Base-by-base conservation (phyloP, 108 stramenopile species). In the Cyclostephanos invisitatus region DNA sequence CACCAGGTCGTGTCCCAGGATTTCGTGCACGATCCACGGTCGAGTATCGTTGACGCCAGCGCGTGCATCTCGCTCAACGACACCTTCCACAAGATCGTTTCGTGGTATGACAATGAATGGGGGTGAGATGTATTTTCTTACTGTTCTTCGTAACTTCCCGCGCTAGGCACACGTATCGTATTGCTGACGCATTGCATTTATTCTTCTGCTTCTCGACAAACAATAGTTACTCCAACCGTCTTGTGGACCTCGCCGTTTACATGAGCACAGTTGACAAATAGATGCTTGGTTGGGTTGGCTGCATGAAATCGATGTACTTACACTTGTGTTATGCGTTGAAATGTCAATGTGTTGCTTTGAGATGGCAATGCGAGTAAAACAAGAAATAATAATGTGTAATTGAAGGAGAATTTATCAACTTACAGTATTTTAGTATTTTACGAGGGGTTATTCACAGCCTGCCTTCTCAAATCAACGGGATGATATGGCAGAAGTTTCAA, bases 11-110 rank as follows among this genome's bases (percentile, higher is more conserved):
- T 98, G 58, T 97, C 96, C 22, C 81, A 83, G n/a, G 98, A 99
- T 81, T 98, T 98, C 74, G 79, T 96, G 48, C 91, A 91, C 47
- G 95, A 97, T 77, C 67, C 70, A 46, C 84, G 84, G 67, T 88
- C 87, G 49, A 93, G 88, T 65, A 92, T 98, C 67, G 85, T 99
- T 60, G 98, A 99, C 76, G 93, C 87, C 46, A 72, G 54, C 14
- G 97, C 98, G 32, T 89, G 96, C 73, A 97, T 99, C 69, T 78
- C 87, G 49, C 89, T 98, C 42, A 97, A 88, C 65, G 86, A 92
- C 66, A 90, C 90, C 82, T 99, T 98, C 87, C 89, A 97, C 91
- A 99, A 98, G 96, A 86, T 99, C 70, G 95, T 98, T 68, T 85
- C 94, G 14, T 99, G 97, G 96, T 99, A 98, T 73, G 97, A 98